Conservation (phyloP, 2,329 filamentous ascomycete species). For the Herpotrichia juniperi region DNA sequence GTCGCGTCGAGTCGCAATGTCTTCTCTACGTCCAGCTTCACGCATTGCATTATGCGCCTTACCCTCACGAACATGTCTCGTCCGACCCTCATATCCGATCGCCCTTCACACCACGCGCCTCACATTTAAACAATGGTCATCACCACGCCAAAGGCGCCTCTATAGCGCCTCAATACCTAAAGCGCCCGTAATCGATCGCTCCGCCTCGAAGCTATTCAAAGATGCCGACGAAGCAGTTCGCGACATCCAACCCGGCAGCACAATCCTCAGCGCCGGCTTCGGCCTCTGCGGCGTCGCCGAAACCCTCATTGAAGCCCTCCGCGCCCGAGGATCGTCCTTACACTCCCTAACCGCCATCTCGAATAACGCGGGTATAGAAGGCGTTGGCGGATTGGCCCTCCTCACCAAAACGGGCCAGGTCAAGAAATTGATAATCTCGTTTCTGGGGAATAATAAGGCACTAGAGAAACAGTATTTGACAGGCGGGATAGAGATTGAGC, state of each 20-base stretch:
- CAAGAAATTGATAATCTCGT: constrained; percentile 75
- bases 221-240: constrained; percentile 46
- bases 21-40: constrained; percentile 32
- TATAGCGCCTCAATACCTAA: constrained; percentile 26
- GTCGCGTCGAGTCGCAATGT: constrained; percentile 27
- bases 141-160: constrained; percentile 28
- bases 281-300: constrained; percentile 48
- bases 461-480: constrained; percentile 76
- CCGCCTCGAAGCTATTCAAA: constrained; percentile 43
- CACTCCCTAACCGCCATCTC: constrained; percentile 72
- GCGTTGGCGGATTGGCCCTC: constrained; percentile 67
- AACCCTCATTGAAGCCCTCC: constrained; percentile 45
- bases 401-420: constrained; percentile 74
- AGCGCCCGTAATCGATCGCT: constrained; percentile 41
- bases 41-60: constrained; percentile 33
- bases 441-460: constrained; percentile 77
- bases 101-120: constrained; percentile 13
- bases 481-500: constrained; percentile 74
- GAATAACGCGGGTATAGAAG: constrained; percentile 78
- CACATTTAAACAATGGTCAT: constrained; percentile 23
- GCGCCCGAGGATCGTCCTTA: constrained; percentile 35
- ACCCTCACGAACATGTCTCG: constrained; percentile 33
- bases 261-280: constrained; percentile 46
- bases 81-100: constrained; percentile 32
- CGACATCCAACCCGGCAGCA: constrained; percentile 44